Conservation (phyloP, 257 asterid genomes). For the Solanum appendiculatum region DNA sequence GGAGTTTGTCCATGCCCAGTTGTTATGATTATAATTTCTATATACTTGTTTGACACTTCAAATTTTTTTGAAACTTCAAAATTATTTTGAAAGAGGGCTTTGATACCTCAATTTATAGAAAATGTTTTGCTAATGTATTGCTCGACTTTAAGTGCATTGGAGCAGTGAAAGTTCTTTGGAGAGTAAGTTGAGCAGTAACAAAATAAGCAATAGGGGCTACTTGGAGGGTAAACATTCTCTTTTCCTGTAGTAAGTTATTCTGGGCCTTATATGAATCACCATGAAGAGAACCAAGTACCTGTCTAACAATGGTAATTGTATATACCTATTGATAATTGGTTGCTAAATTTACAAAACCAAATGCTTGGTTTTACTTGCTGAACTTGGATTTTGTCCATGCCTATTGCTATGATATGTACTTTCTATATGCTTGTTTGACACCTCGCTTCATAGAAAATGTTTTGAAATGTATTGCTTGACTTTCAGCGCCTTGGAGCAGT, state of each 20-base stretch:
- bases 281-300: neutral
- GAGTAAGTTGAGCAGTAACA: neutral
- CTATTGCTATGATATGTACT: neutral
- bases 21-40: neutral
- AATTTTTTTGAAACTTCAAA: neutral
- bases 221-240: neutral
- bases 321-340: neutral
- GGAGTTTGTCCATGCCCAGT: neutral
- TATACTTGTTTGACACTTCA: neutral
- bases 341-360: neutral
- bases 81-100: neutral
- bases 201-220: neutral
- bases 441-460: neutral
- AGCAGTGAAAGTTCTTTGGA: neutral
- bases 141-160: neutral
- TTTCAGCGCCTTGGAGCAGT: slow-evolving; percentile 9
- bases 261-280: neutral
- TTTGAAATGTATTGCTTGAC: neutral
- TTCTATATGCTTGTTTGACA: neutral
- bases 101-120: neutral
- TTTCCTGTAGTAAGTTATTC: neutral
- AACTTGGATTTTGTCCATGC: neutral
- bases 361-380: neutral
- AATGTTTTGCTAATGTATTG: neutral
- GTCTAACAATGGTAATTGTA: neutral